phyloP scores from a whole-genome alignment of 306 rosid genomes.

The Malus asiatica region DNA sequence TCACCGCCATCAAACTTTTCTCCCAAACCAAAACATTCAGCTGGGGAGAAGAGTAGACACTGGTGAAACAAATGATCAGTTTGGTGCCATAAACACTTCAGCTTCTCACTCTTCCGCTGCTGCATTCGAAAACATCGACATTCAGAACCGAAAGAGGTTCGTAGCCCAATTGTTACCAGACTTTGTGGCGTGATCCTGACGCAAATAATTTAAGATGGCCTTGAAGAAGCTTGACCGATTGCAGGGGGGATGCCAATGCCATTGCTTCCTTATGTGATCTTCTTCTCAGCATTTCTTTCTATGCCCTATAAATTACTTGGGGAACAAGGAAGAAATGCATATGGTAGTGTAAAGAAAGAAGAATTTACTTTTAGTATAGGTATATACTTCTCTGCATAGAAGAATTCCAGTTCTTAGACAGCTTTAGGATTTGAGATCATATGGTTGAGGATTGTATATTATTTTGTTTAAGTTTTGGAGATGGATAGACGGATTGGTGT shows the following conservation, averaged over 20 bases:
- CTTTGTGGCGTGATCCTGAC: constrained; percentile 49
- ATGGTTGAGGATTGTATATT: constrained; percentile 90
- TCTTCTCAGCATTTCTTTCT: constrained; percentile 26
- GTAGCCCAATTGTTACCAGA: constrained; percentile 88
- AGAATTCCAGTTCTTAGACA: constrained; percentile 64
- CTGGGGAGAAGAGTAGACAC: constrained; percentile 68
- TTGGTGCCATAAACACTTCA: constrained; percentile 48
- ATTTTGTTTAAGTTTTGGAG: constrained; percentile 59
- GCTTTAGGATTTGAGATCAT: constrained; percentile 59
- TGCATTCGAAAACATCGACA: constrained; percentile 66
- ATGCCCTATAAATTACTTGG: constrained; percentile 15
- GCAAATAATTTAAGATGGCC: constrained; percentile 11
- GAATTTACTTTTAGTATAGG: constrained; percentile 70
- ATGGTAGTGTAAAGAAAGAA: constrained; percentile 73
- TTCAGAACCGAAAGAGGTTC: constrained; percentile 88
- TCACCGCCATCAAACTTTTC: constrained; percentile 49
- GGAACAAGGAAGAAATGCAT: constrained; percentile 30
- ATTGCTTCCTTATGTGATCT: neutral
- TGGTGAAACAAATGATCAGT: constrained; percentile 53
- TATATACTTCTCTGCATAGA: constrained; percentile 57
- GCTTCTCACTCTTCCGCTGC: constrained; percentile 71
- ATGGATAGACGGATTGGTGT: constrained; percentile 62
- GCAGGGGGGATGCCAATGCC: neutral
- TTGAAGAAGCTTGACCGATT: constrained; percentile 16
- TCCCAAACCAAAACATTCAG: constrained; percentile 64